Base-by-base conservation (phyloP, 768 basidiomycete genomes). In the Termitomyces eurrhizus region DNA sequence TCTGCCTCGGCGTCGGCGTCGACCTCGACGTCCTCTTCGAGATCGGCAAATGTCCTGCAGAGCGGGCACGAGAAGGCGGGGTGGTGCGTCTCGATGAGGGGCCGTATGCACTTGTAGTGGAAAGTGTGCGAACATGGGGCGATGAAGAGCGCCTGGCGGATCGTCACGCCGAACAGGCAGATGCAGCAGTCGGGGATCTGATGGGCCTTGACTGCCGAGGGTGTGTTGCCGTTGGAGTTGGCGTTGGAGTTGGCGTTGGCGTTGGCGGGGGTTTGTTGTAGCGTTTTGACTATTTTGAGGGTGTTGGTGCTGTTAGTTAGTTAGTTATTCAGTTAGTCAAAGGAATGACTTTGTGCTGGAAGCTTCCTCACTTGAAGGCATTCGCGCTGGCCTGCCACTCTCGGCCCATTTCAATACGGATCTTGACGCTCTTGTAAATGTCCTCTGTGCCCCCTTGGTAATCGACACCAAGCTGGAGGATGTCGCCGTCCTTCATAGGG, bases 371-470 rank as follows among this genome's bases (percentile, higher is more conserved):
- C 82, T 98, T 99, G 92, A 97, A 99, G 45, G 87, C 90, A 77
- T 98, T 98, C 0, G 87, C 85, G 0, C 78, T 83, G 2, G 86
- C 78, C 72, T 97, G 94, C 96, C 95, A 98, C 72, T 95, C 95
- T 62, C 95, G 77, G 2, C 82, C 82, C 18, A 98, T 73, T 75
- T 99, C 96, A 54, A 98, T 79, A 65, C 92, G 83, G 71, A 99
- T 97, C 83, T 96, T 98, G 61, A 98, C 93, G 60, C 91, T 93
- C 76, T 97, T 90, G 74, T 96, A 98, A 56, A 96, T 94, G 73
- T 98, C 95, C 77, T 98, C 95, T 7, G 92, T 86, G 0, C 96
- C 96, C 7, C 96, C 96, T 73, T 98, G 95, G 74, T 97, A 99
- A 71, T 98, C 95, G 32, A 98, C 93, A 2, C 96, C 95, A 0